Conservation (phyloP, 352 stramenopile species). For the Phytophthora constricta region DNA sequence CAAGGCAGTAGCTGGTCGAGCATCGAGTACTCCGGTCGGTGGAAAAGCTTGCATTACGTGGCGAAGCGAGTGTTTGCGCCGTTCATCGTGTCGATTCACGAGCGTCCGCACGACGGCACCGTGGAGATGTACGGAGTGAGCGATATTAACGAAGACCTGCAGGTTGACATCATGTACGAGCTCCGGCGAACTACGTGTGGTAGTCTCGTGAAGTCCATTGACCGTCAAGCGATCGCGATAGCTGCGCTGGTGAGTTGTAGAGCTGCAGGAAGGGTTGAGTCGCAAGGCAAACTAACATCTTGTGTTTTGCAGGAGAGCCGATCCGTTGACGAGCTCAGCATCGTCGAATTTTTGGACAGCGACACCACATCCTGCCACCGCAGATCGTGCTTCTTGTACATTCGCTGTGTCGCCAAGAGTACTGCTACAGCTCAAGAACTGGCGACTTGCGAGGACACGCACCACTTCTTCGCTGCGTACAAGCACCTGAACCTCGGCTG, state of each 20-base stretch:
- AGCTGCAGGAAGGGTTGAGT: not conserved
- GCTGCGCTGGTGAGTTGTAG: conserved; percentile 42
- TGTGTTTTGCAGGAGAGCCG: conserved; percentile 44
- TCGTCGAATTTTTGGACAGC: conserved; percentile 41
- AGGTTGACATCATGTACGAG: conserved; percentile 51
- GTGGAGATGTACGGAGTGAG: conserved; percentile 56
- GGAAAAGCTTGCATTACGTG: conserved; percentile 86
- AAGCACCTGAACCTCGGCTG: conserved; percentile 61
- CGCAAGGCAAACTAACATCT: conserved; percentile 8
- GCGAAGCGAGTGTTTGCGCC: conserved; percentile 74
- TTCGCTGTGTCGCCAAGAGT: conserved; percentile 38
- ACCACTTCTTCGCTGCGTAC: conserved; percentile 76
- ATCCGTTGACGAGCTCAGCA: conserved; percentile 32
- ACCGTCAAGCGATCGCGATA: conserved; percentile 31
- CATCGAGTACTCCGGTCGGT: conserved; percentile 79
- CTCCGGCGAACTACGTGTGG: conserved; percentile 48
- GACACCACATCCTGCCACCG: conserved; percentile 47
- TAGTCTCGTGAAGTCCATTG: conserved; percentile 49
- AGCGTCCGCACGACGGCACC: conserved; percentile 20
- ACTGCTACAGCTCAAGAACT: conserved; percentile 4
- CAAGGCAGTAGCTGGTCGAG: conserved; percentile 88
- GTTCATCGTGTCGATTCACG: conserved; percentile 59
- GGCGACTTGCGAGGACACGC: conserved; percentile 48
- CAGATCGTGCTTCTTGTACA: conserved; percentile 62
- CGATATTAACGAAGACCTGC: conserved; percentile 47